phyloP scores from a whole-genome alignment of 2,329 filamentous ascomycete genomes.

The Fusarium ambrosium region DNA sequence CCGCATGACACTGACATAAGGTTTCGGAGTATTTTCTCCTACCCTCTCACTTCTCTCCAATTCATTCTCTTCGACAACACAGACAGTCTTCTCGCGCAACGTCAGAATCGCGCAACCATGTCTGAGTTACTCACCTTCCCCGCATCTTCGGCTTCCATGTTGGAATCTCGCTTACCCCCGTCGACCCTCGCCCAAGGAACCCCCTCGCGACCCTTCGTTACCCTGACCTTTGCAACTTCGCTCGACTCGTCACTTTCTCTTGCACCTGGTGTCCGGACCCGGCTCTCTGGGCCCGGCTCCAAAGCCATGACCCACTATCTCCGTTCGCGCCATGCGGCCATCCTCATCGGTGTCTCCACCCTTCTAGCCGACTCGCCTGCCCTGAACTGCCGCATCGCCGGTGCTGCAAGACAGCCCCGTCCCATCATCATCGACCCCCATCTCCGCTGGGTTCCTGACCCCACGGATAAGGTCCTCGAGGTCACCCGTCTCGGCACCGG shows the following conservation, averaged over 20 bases:
- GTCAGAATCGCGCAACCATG: constrained; percentile 43
- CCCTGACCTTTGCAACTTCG: constrained; percentile 91
- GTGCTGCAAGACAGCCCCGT: constrained; percentile 76
- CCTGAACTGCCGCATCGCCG: constrained; percentile 82
- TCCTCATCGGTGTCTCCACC: constrained; percentile 87
- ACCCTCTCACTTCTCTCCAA: background rate
- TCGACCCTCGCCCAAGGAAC: background rate
- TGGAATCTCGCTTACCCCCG: constrained; percentile 53
- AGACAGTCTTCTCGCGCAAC: background rate
- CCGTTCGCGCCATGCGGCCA: constrained; percentile 84
- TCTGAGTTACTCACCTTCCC: constrained; percentile 53
- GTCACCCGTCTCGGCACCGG: constrained; percentile 75
- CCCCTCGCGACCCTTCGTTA: constrained; percentile 67
- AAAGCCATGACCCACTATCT: constrained; percentile 96
- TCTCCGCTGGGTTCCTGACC: constrained; percentile 76
- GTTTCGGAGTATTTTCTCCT: background rate
- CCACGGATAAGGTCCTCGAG: constrained; percentile 74
- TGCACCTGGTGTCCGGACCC: constrained; percentile 83
- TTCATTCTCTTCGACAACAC: background rate
- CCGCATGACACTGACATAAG: background rate
- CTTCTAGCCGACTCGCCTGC: constrained; percentile 87
- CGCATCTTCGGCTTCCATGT: constrained; percentile 47
- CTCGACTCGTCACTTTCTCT: constrained; percentile 86
- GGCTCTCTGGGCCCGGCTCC: constrained; percentile 83
- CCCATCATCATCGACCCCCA: constrained; percentile 87